Base-by-base conservation (phyloP, 345 rosid species). In the Mercurialis annua region DNA sequence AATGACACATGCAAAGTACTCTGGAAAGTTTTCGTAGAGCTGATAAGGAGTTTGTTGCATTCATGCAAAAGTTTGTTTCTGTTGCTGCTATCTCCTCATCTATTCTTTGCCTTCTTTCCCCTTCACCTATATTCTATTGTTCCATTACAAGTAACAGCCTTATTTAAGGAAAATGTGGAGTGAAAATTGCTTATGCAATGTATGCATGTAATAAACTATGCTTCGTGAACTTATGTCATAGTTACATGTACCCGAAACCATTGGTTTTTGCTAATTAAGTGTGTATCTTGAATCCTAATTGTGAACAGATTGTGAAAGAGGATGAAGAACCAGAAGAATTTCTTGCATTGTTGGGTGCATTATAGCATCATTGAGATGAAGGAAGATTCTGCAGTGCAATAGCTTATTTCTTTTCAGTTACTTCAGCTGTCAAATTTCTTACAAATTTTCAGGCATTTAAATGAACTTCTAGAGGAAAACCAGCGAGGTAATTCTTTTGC, bases 261-360 rank as follows among this genome's bases (percentile, higher is more conserved):
- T n/a, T n/a, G 5, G 49, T 29, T 34, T 43, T 17, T 63, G 69
- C 26, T 68, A 49, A 68, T 49, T 4, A 59, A 44, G 8, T 52
- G 16, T 67, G 27, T 30, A 36, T 48, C 16, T 64, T 49, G 29
- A 33, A 24, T 61, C 70, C 64, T 46, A 55, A 36, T 50, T 15
- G 10, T 76, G 73, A 43, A 73, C 90, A 93, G 94, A 74, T 93
- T 65, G 67, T 93, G 64, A 85, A 73, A 80, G 97, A 90, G 83
- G 87, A 78, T 66, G 89, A 89, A 74, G 98, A 89, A 73, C 88
- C 88, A 24, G 78, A 70, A 17, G 94, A 89, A 57, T 89, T 93
- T 78, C 86, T 81, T 71, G 82, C 86, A 10, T 69, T 84, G 67
- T 74, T 87, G 73, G 70, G 76, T 71, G 76, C 68, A 51, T 71